Conservation (phyloP, 495 filamentous ascomycete species). For the Neurospora terricola region DNA sequence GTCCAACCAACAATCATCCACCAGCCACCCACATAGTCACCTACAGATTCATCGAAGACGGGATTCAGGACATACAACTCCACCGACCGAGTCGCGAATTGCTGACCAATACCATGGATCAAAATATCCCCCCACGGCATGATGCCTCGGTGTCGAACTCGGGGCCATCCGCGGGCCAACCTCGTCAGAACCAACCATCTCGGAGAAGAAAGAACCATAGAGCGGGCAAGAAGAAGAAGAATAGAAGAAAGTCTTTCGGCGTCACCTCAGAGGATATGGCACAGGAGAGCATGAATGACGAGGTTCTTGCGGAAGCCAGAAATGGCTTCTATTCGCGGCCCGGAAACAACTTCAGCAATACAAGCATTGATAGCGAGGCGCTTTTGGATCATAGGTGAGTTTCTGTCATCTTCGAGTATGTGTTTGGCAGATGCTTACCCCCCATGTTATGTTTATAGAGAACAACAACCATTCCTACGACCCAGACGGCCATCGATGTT, state of each 20-base stretch:
- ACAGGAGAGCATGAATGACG: slow-evolving; percentile 25
- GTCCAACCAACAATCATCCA: not conserved
- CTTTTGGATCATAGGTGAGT: slow-evolving; percentile 69
- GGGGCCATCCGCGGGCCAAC: slow-evolving; percentile 34
- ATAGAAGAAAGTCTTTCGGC: slow-evolving; percentile 56
- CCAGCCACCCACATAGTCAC: not conserved
- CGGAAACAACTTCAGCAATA: slow-evolving; percentile 55
- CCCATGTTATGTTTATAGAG: slow-evolving; percentile 31
- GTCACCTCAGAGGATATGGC: slow-evolving; percentile 36
- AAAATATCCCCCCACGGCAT: not conserved
- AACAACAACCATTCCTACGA: slow-evolving; percentile 57
- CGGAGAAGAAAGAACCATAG: slow-evolving; percentile 32
- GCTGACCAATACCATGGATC: not conserved
- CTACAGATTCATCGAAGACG: not conserved
- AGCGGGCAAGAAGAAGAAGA: slow-evolving; percentile 49
- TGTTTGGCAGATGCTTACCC: not conserved
- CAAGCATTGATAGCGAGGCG: slow-evolving; percentile 72
- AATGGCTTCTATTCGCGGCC: slow-evolving; percentile 49
- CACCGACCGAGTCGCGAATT: not conserved
- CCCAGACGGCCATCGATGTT: slow-evolving; percentile 50
- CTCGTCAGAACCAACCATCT: slow-evolving; percentile 2
- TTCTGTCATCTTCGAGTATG: not conserved
- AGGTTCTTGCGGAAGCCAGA: slow-evolving; percentile 22
- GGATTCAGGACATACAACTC: not conserved
- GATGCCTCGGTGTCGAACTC: slow-evolving; percentile 31